Evolutionary conservation across 441 rosid species (phyloP).

Genomic region (Adansonia madagascariensis): DNA sequence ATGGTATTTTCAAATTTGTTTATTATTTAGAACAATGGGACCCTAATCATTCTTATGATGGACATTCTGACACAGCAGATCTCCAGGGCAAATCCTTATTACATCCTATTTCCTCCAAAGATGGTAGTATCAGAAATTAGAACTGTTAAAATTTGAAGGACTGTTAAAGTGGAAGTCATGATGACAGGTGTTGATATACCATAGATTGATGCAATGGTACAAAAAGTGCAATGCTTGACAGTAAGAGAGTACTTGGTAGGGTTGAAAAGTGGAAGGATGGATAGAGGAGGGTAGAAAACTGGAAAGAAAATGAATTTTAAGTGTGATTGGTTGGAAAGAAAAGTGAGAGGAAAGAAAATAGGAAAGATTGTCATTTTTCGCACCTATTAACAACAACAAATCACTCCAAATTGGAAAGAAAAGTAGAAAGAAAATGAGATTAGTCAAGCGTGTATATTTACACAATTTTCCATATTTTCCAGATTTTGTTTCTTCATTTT

Average conservation of each 20-base stretch:
- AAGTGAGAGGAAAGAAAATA: no score
- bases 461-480: no score
- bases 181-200: background rate
- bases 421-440: no score
- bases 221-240: background rate
- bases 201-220: background rate
- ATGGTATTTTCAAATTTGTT: background rate
- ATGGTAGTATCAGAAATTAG: background rate
- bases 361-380: no score
- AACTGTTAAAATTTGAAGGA: background rate
- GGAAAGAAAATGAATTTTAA: no score
- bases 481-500: no score
- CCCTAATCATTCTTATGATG: constrained; percentile 2
- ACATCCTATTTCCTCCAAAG: background rate
- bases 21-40: background rate
- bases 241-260: background rate
- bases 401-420: no score
- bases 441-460: no score
- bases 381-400: no score
- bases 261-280: no score
- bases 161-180: background rate
- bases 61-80: background rate
- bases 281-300: no score
- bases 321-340: no score
- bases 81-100: background rate